Conservation (phyloP, 805 yeast genomes). For the Pichia manshurica region DNA sequence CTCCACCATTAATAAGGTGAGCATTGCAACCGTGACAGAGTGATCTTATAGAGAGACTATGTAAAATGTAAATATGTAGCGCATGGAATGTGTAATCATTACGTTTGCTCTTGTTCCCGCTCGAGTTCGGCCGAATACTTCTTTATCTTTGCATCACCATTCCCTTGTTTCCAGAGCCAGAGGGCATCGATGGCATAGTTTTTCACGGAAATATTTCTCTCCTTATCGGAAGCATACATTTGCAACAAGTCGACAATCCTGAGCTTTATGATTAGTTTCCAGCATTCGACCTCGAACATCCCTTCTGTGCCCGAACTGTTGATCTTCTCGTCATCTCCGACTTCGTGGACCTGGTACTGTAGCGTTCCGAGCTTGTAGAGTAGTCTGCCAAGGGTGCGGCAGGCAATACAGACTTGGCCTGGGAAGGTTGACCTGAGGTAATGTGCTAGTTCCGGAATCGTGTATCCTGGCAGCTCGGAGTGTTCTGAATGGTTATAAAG, state of each 20-base stretch:
- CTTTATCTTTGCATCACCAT: slow-evolving; percentile 33
- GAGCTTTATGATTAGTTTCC: slow-evolving; percentile 65
- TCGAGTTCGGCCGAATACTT: not conserved
- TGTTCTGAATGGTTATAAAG: slow-evolving; percentile 88
- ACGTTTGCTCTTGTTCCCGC: no score
- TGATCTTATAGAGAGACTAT: not conserved
- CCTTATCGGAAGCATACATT: slow-evolving; percentile 61
- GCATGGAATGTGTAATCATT: no score
- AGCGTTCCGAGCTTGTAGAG: slow-evolving; percentile 69
- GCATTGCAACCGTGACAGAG: slow-evolving; percentile 21
- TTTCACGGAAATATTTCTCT: slow-evolving; percentile 62
- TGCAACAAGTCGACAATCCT: slow-evolving; percentile 60
- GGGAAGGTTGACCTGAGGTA: slow-evolving; percentile 72
- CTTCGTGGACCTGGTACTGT: slow-evolving; percentile 38
- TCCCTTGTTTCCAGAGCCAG: slow-evolving; percentile 75
- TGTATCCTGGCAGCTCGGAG: slow-evolving; percentile 90
- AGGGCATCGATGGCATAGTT: slow-evolving; percentile 85
- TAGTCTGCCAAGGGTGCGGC: slow-evolving; percentile 82
- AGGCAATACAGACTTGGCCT: slow-evolving; percentile 81
- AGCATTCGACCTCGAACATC: slow-evolving; percentile 49
- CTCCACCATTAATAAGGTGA: slow-evolving; percentile 52
- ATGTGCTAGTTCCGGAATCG: slow-evolving; percentile 75
- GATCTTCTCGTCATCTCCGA: slow-evolving; percentile 29
- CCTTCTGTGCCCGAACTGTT: slow-evolving; percentile 29
- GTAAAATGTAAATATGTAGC: no score